Conservation (phyloP, 345 rosid genomes). For the Populus simonii region DNA sequence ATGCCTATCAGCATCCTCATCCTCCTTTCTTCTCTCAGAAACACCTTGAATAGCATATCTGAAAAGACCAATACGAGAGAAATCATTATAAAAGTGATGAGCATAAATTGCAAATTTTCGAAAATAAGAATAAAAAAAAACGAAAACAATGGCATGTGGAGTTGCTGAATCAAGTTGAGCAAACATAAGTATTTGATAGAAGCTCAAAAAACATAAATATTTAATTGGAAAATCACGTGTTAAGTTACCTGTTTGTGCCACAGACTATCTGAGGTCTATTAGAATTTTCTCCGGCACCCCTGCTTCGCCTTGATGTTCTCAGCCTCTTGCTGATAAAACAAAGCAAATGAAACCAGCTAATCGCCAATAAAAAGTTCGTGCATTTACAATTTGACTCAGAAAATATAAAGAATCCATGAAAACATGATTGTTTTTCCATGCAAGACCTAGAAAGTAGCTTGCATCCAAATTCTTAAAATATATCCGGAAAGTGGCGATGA, state of each 20-base stretch:
- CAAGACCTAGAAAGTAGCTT: neutral
- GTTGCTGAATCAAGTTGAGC: neutral
- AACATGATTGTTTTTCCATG: neutral
- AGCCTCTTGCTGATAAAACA: conserved; percentile 56
- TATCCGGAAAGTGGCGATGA: neutral
- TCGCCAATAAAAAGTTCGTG: neutral
- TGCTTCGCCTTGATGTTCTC: conserved; percentile 57
- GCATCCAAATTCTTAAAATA: neutral
- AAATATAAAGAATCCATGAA: neutral
- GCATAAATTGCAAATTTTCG: neutral
- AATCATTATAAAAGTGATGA: neutral
- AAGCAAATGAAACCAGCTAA: neutral
- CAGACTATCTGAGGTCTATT: conserved; percentile 25
- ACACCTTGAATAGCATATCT: conserved; percentile 45
- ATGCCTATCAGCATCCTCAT: conserved; percentile 63
- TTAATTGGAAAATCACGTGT: neutral
- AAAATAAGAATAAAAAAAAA: neutral
- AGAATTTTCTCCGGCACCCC: conserved; percentile 36
- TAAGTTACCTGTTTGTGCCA: conserved; percentile 48
- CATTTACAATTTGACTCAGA: neutral
- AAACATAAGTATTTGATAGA: neutral
- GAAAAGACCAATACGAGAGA: conserved; percentile 7
- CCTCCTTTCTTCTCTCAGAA: conserved; percentile 51
- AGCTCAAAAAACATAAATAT: neutral
- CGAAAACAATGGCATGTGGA: neutral